Evolutionary conservation across 2,329 filamentous ascomycete species (phyloP).

Genomic region (Fonsecaea nubica): DNA sequence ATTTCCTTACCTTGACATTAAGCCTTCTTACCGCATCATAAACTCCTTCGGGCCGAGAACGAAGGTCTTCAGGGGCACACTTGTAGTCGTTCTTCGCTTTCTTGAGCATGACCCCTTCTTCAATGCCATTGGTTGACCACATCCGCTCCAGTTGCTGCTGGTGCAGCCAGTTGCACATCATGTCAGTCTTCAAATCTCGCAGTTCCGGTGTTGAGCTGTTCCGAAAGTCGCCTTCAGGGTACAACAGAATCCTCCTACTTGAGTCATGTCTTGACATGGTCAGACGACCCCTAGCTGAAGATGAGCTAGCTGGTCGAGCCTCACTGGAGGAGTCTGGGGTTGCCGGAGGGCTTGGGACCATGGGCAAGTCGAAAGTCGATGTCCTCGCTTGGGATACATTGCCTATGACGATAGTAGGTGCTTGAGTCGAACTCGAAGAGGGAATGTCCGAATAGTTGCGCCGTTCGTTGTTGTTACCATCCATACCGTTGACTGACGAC

Average conservation of each 20-base stretch:
- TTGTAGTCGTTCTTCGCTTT: slow-evolving; percentile 58
- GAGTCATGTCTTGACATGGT: slow-evolving; percentile 7
- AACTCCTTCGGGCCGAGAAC: slow-evolving; percentile 55
- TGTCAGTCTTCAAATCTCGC: slow-evolving; percentile 57
- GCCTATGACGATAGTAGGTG: slow-evolving; percentile 15
- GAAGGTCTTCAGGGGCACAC: slow-evolving; percentile 58
- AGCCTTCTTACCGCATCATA: slow-evolving; percentile 57
- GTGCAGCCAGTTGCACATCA: slow-evolving; percentile 70
- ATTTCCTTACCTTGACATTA: slow-evolving; percentile 59
- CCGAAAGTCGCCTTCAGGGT: slow-evolving; percentile 32
- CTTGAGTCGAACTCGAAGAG: not conserved
- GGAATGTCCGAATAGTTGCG: not conserved
- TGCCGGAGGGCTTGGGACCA: slow-evolving; percentile 13
- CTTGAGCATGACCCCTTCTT: slow-evolving; percentile 64
- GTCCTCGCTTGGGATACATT: slow-evolving; percentile 6
- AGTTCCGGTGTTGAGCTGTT: slow-evolving; percentile 32
- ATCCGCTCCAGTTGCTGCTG: slow-evolving; percentile 65
- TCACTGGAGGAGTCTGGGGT: slow-evolving; percentile 9
- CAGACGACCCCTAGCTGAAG: slow-evolving; percentile 5
- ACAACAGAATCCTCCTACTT: slow-evolving; percentile 15
- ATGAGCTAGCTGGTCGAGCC: slow-evolving; percentile 6
- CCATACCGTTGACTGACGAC: not conserved
- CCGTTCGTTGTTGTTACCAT: not conserved
- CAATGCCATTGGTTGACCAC: slow-evolving; percentile 56
- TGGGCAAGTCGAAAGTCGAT: slow-evolving; percentile 11